phyloP scores from a whole-genome alignment of 768 basidiomycete species.

The Lactarius psammicola region DNA sequence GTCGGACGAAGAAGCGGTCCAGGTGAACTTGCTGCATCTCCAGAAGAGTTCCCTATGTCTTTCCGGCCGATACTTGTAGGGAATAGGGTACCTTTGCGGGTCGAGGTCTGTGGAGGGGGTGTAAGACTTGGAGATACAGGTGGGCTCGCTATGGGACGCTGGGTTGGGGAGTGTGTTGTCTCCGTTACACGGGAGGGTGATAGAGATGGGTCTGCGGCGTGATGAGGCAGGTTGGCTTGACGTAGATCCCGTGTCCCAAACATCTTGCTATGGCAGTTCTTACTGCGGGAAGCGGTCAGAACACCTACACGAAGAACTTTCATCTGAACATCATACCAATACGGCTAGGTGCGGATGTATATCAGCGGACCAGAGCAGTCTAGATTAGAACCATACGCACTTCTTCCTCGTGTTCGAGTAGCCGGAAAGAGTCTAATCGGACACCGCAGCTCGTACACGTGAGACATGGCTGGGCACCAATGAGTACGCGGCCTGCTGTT shows the following conservation, averaged over 20 bases:
- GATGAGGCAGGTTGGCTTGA: slow-evolving; percentile 63
- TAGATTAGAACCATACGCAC: slow-evolving; percentile 39
- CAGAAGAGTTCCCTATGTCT: slow-evolving; percentile 31
- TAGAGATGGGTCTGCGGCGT: slow-evolving; percentile 38
- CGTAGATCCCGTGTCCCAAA: slow-evolving; percentile 78
- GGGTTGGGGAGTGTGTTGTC: slow-evolving; percentile 24
- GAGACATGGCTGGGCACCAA: slow-evolving; percentile 62
- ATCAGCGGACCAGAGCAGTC: slow-evolving; percentile 15
- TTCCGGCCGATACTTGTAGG: slow-evolving; percentile 31
- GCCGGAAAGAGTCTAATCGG: slow-evolving; percentile 68
- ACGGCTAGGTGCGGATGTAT: slow-evolving; percentile 37
- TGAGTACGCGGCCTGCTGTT: slow-evolving; percentile 23
- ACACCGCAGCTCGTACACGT: slow-evolving; percentile 75
- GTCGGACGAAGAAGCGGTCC: slow-evolving; percentile 43
- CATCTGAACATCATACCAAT: slow-evolving; percentile 39
- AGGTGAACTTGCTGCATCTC: slow-evolving; percentile 26
- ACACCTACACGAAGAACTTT: background rate
- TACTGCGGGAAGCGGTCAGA: slow-evolving; percentile 46
- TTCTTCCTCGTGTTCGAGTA: slow-evolving; percentile 82
- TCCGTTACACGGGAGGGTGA: slow-evolving; percentile 28
- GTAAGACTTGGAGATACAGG: slow-evolving; percentile 31
- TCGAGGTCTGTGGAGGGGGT: slow-evolving; percentile 32
- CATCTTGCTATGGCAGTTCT: slow-evolving; percentile 74
- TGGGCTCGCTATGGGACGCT: slow-evolving; percentile 37
- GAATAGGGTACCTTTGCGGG: slow-evolving; percentile 21